These are phyloP conservation scores for Schizochytrium sp. DNA, from an alignment of 108 stramenopile species.

Conservation along the genomic window DNA sequence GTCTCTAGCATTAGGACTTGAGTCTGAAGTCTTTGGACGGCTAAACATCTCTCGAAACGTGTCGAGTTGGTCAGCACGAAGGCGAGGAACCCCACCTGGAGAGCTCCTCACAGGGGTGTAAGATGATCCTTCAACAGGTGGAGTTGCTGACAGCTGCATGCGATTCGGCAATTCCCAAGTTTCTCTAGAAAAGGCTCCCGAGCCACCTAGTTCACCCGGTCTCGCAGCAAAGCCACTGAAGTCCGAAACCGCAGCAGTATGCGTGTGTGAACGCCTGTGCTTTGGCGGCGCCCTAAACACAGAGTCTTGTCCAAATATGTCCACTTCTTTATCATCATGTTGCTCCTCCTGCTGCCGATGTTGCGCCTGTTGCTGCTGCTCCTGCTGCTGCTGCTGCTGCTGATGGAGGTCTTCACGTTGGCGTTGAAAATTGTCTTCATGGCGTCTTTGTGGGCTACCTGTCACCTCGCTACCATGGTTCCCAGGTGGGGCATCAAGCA, in stretches of 20 bases:
- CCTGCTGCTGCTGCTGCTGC: not conserved
- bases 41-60: slow-evolving; percentile 1
- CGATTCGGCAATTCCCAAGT: slow-evolving; percentile 1
- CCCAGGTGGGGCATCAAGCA: not conserved
- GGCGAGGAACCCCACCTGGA: not conserved
- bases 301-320: not conserved
- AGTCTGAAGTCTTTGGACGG: not conserved
- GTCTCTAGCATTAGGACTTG: no score
- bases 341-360: not conserved
- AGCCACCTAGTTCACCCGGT: not conserved
- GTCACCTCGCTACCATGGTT: not conserved
- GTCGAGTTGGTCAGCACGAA: not conserved
- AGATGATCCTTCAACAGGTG: not conserved
- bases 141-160: not conserved
- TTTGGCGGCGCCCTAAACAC: not conserved
- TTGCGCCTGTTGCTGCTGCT: not conserved
- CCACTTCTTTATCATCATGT: not conserved
- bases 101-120: not conserved
- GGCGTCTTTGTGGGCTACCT: not conserved
- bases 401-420: not conserved
- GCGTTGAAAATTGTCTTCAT: not conserved
- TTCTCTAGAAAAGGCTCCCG: not conserved
- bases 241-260: not conserved
- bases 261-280: not conserved
- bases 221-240: not conserved